These are phyloP conservation scores for Galerina marginata DNA, from an alignment of 768 basidiomycete species.

Conservation along the genomic window DNA sequence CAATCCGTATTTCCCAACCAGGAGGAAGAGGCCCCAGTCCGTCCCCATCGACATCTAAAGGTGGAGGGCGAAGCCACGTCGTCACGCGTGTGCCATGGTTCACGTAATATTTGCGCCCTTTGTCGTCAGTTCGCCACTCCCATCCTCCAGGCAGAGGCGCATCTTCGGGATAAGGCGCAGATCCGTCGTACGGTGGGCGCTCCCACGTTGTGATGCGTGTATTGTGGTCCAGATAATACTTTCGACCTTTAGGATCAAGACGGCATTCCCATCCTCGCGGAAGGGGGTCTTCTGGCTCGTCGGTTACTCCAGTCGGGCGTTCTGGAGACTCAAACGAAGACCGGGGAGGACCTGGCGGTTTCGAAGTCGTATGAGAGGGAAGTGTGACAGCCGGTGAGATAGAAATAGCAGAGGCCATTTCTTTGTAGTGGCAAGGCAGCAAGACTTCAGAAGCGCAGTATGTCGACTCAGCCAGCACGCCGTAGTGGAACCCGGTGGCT, in stretches of 20 bases:
- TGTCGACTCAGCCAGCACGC: too few relatives aligned
- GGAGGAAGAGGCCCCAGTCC: conserved; percentile 62
- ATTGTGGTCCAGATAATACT: conserved; percentile 88
- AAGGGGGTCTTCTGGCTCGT: conserved; percentile 15
- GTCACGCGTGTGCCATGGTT: conserved; percentile 31
- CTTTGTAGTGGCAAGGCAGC: too few relatives aligned
- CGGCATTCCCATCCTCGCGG: conserved; percentile 30
- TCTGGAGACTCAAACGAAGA: not conserved
- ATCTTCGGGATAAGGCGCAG: conserved; percentile 17
- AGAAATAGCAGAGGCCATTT: too few relatives aligned
- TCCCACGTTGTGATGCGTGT: conserved; percentile 81
- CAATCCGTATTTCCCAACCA: conserved; percentile 87
- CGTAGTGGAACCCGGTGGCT: too few relatives aligned
- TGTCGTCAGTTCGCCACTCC: conserved; percentile 25
- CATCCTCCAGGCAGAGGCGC: conserved; percentile 25
- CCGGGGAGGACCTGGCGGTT: not conserved
- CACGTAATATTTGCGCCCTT: conserved; percentile 27
- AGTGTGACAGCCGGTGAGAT: too few relatives aligned
- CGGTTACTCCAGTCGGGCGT: not conserved
- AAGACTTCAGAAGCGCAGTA: too few relatives aligned
- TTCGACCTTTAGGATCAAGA: conserved; percentile 54
- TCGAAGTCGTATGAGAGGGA: too few relatives aligned
- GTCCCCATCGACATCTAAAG: conserved; percentile 30
- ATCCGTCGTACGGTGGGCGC: conserved; percentile 35
- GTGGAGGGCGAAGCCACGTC: conserved; percentile 29